Conservation (phyloP, 768 basidiomycete species). For the Kwoniella bestiolae region DNA sequence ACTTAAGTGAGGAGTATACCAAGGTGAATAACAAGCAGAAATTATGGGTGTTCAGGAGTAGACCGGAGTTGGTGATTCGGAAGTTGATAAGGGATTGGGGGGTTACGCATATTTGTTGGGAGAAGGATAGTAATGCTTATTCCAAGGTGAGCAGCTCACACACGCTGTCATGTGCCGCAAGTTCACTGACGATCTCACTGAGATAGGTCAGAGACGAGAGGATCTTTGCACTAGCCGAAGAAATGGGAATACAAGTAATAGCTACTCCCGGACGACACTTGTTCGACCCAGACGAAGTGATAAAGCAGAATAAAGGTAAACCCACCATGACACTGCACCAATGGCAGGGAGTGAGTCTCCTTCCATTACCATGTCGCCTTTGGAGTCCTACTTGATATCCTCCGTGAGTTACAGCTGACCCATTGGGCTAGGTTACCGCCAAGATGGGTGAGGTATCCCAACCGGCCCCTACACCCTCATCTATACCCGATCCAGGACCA, state of each 20-base stretch:
- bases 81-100: constrained; percentile 56
- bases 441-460: constrained; percentile 45
- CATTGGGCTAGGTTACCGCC: constrained; percentile 49
- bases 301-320: constrained; percentile 52
- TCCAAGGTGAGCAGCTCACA: constrained; percentile 27
- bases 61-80: constrained; percentile 53
- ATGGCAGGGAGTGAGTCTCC: constrained; percentile 52
- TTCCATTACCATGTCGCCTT: too few relatives aligned
- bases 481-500: constrained; percentile 51
- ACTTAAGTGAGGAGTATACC: constrained; percentile 46
- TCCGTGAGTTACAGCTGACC: too few relatives aligned
- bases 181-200: background rate
- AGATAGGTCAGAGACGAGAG: constrained; percentile 43
- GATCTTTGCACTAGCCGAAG: constrained; percentile 42
- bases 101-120: constrained; percentile 57
- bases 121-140: constrained; percentile 56
- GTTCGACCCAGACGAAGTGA: constrained; percentile 53
- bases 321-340: constrained; percentile 54
- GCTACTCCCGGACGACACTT: constrained; percentile 57
- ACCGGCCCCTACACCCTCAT: constrained; percentile 40
- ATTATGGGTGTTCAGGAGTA: constrained; percentile 55
- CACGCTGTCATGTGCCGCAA: background rate
- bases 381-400: too few relatives aligned
- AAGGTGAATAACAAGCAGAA: constrained; percentile 51
- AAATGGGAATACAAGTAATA: constrained; percentile 53